A percentile compares a stretch with the other conserved stretches of the same genome.
These are phyloP conservation scores for Yamadazyma atlantica DNA, from an alignment of 1,139 yeast species.

Conservation along the genomic window DNA sequence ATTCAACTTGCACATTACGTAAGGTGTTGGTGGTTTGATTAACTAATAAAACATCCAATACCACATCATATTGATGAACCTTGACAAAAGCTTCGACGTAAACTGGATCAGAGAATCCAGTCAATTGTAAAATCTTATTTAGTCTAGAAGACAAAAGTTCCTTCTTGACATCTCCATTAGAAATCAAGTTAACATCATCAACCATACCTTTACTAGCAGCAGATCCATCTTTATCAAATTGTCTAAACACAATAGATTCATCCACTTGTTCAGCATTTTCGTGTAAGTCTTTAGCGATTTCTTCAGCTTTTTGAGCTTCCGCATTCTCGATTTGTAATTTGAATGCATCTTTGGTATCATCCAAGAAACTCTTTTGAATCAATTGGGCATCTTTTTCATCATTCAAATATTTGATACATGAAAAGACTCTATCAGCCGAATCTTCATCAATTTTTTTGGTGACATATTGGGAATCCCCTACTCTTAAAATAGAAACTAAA, in stretches of 20 bases:
- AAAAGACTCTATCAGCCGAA: conserved; percentile 84
- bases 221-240: conserved; percentile 58
- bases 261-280: conserved; percentile 80
- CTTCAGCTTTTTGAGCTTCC: conserved; percentile 56
- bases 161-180: conserved; percentile 44
- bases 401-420: conserved; percentile 76
- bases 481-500: conserved; percentile 87
- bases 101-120: conserved; percentile 97
- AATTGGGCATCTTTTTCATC: conserved; percentile 55
- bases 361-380: conserved; percentile 75
- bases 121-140: conserved; percentile 85
- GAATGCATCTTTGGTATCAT: conserved; percentile 86
- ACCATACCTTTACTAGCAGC: conserved; percentile 31
- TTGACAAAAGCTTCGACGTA: conserved; percentile 96
- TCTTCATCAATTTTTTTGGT: conserved; percentile 89
- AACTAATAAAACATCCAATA: conserved; percentile 87
- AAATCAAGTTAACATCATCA: conserved; percentile 49
- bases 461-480: conserved; percentile 79
- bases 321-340: conserved; percentile 57
- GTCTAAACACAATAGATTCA: conserved; percentile 80
- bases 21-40: conserved; percentile 92
- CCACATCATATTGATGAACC: conserved; percentile 94
- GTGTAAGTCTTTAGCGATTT: conserved; percentile 59
- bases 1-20: conserved; percentile 89
- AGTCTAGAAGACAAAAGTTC: conserved; percentile 74